Evolutionary conservation across 1,139 yeast species (phyloP).

Genomic region (Entelexis paramagnoliae): DNA sequence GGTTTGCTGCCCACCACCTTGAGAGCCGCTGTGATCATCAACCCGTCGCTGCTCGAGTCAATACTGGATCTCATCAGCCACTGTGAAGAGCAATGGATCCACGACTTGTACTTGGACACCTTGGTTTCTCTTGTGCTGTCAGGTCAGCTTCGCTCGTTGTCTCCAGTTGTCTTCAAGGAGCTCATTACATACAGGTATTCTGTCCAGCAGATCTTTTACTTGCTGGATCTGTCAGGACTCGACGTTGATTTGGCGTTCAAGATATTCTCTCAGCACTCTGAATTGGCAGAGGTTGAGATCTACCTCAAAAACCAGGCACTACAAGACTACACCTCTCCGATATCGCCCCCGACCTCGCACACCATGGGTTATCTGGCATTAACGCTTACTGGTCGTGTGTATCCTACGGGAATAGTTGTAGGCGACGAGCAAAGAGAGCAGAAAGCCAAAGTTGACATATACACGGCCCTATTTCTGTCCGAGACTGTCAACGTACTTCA

Average conservation of each 20-base stretch:
- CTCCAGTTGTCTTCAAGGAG: constrained; percentile 53
- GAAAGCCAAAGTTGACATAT: constrained; percentile 41
- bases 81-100: constrained; percentile 25
- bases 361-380: constrained; percentile 57
- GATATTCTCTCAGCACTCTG: constrained; percentile 42
- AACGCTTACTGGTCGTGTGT: constrained; percentile 64
- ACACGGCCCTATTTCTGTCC: constrained; percentile 44
- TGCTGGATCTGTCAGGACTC: constrained; percentile 51
- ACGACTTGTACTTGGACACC: constrained; percentile 39
- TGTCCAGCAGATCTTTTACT: constrained; percentile 54
- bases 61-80: constrained; percentile 42
- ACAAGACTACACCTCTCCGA: constrained; percentile 57
- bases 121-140: constrained; percentile 45
- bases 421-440: background rate
- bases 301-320: constrained; percentile 61
- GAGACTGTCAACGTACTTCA: constrained; percentile 27
- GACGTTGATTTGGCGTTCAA: constrained; percentile 63
- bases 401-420: constrained; percentile 50
- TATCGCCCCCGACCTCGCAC: constrained; percentile 32
- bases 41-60: constrained; percentile 40
- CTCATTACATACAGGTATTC: constrained; percentile 38
- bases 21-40: constrained; percentile 35
- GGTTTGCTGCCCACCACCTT: constrained; percentile 34
- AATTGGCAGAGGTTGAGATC: constrained; percentile 47
- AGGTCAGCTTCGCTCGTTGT: constrained; percentile 40